These are phyloP conservation scores for Mucor piriformis DNA, from an alignment of 371 early-diverging fungal genomes.

Conservation along the genomic window DNA sequence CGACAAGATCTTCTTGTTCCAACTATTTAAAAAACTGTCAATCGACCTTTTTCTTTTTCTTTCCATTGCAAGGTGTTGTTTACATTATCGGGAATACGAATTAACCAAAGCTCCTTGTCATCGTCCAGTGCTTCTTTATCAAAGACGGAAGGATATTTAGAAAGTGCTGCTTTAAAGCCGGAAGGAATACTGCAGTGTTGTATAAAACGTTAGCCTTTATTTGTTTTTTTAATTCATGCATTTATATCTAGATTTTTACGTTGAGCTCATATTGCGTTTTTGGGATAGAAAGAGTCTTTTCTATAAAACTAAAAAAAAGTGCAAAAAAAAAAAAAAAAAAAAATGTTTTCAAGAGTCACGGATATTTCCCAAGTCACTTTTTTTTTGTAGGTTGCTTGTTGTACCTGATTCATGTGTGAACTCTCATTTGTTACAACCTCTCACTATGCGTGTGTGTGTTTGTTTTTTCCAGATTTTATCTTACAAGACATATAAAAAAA, in stretches of 20 bases:
- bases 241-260: not conserved
- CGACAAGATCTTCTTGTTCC: slow-evolving; percentile 29
- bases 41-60: too few species aligned
- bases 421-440: too few species aligned
- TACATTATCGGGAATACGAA: slow-evolving; percentile 53
- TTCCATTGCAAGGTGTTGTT: not conserved
- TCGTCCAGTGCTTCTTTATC: slow-evolving; percentile 36
- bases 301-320: not conserved
- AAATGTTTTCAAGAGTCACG: not conserved
- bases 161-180: slow-evolving; percentile 23
- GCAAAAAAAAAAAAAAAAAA: not conserved
- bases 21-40: slow-evolving; percentile 27
- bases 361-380: not conserved
- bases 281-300: not conserved
- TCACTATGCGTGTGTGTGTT: too few species aligned
- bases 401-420: too few species aligned
- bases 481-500: too few species aligned
- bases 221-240: not conserved
- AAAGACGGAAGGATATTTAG: slow-evolving; percentile 23
- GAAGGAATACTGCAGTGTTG: slow-evolving; percentile 23
- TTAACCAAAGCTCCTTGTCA: slow-evolving; percentile 54
- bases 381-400: not conserved
- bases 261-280: not conserved
- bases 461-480: too few species aligned
- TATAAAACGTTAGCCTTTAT: not conserved